phyloP scores from a whole-genome alignment of 23 red algal genomes.

The Gracilaria vermiculophylla region DNA sequence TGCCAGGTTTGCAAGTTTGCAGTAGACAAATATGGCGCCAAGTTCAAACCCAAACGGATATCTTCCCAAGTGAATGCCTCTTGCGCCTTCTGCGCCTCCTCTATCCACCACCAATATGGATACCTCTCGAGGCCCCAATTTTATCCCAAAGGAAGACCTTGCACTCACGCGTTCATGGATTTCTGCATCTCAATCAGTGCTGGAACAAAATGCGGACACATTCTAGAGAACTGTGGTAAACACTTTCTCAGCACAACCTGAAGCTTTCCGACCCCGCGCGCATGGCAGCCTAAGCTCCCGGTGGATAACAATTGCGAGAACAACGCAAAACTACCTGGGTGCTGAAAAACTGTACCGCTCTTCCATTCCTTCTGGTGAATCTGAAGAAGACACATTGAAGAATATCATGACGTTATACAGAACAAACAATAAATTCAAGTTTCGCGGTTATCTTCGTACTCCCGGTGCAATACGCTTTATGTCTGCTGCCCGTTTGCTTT shows the following conservation, averaged over 20 bases:
- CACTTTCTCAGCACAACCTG: not conserved
- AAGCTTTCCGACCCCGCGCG: not conserved
- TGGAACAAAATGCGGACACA: not conserved
- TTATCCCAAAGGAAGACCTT: constrained; percentile 2
- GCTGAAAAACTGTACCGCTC: not conserved
- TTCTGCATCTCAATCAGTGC: not conserved
- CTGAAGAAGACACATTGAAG: not conserved
- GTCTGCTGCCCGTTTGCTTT: not conserved
- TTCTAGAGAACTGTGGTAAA: not conserved
- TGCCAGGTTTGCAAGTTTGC: not conserved
- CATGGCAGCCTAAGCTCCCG: not conserved
- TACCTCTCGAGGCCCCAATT: not conserved
- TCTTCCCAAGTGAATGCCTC: too few species aligned
- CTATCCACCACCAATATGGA: too few species aligned
- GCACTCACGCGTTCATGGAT: not conserved
- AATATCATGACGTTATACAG: constrained; percentile 20
- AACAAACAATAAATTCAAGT: constrained; percentile 10
- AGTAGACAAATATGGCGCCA: not conserved
- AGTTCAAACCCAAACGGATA: too few species aligned
- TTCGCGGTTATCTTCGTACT: not conserved
- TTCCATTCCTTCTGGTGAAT: not conserved
- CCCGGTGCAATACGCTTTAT: not conserved
- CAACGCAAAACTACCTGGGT: not conserved
- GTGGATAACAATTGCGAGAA: not conserved
- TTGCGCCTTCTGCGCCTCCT: too few species aligned